A percentile compares a stretch with the other conserved stretches of the same genome.
Conservation (phyloP, 78 protist species). For the Salpingoeca rosetta region DNA sequence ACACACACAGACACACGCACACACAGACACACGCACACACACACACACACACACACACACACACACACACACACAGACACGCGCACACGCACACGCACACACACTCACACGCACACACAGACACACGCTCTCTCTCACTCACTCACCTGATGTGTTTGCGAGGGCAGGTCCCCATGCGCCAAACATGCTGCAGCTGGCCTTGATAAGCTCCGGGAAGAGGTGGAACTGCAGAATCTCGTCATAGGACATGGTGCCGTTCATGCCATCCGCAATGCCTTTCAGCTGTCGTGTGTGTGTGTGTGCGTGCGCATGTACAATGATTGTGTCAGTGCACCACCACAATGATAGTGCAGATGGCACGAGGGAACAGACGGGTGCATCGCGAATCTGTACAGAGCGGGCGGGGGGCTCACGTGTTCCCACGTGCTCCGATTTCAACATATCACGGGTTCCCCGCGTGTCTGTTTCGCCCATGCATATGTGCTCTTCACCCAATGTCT, state of each 20-base stretch:
- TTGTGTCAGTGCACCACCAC: no score
- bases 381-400: neutral
- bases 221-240: constrained; percentile 26
- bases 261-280: neutral
- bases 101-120: no score
- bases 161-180: constrained; percentile 49
- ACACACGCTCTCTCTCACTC: no score
- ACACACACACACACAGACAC: no score
- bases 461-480: neutral
- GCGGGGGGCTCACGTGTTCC: no score
- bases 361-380: neutral
- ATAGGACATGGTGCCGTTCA: constrained; percentile 7
- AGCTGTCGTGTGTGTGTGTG: neutral
- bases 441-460: neutral
- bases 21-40: no score
- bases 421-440: neutral
- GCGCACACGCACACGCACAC: no score
- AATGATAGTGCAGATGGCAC: neutral
- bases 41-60: no score
- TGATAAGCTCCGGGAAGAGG: constrained; percentile 62
- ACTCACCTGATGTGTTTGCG: neutral
- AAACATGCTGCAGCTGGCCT: constrained; percentile 57
- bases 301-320: neutral
- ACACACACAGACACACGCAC: no score
- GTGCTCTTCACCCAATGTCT: neutral